Evolutionary conservation across 2,329 filamentous ascomycete species (phyloP).

Genomic region (Beauveria medogensis): DNA sequence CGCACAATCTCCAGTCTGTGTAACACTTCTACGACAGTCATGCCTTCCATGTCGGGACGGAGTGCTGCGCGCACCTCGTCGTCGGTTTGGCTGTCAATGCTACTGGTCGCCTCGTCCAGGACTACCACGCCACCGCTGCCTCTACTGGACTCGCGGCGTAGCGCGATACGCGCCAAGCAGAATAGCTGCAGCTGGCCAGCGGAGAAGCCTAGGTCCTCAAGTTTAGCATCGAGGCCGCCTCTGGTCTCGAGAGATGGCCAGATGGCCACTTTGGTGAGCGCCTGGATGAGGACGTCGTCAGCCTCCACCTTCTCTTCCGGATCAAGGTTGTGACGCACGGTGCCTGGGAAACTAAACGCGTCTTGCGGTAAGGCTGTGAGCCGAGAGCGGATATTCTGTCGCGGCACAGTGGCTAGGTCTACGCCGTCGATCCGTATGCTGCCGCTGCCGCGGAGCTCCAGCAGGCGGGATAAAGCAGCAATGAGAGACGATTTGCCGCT

Average conservation of each 20-base stretch:
- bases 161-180: slow-evolving; percentile 36
- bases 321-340: slow-evolving; percentile 39
- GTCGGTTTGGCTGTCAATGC: slow-evolving; percentile 22
- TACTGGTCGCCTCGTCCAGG: slow-evolving; percentile 26
- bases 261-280: slow-evolving; percentile 35
- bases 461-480: slow-evolving; percentile 37
- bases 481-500: slow-evolving; percentile 43
- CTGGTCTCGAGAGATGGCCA: slow-evolving; percentile 28
- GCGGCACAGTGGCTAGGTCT: slow-evolving; percentile 32
- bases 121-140: slow-evolving; percentile 21
- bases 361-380: slow-evolving; percentile 43
- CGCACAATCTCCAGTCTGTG: slow-evolving; percentile 22
- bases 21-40: slow-evolving; percentile 23
- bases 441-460: slow-evolving; percentile 29
- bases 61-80: slow-evolving; percentile 18
- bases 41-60: slow-evolving; percentile 15
- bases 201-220: slow-evolving; percentile 27
- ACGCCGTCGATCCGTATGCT: slow-evolving; percentile 35
- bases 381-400: slow-evolving; percentile 32
- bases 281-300: slow-evolving; percentile 31
- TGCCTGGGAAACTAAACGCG: slow-evolving; percentile 36
- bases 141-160: slow-evolving; percentile 19
- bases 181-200: slow-evolving; percentile 41
- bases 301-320: slow-evolving; percentile 24
- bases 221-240: slow-evolving; percentile 29